Evolutionary conservation across 169 alveolate species (phyloP), one percentile per base, ranked within the genome.

Genomic region (Plasmodium ovale): DNA sequence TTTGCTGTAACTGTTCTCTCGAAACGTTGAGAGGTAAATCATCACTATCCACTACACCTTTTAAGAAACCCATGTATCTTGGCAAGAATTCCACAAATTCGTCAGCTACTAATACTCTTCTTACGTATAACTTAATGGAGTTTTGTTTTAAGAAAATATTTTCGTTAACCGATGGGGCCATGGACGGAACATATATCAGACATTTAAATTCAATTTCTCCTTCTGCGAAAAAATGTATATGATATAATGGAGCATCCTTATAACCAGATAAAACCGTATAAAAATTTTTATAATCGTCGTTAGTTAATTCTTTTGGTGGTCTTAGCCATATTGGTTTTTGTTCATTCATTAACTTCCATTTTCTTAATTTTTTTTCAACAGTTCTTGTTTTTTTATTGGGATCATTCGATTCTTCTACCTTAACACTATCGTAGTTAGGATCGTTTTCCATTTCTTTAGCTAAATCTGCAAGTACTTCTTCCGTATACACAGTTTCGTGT

Each of bases 161-260:
- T 92, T 96, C 97, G 92, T 97, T 89, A 92, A 97, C 98, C 53
- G 95, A 92, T 16, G 98, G 98, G 29, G 99, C 97, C 87, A 95
- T 93, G 47, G 96, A 94, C 1, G 99, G 99, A 39, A 98, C 94
- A 95, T 93, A 98, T 65, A 99, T 94, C 14, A 99, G 94, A 51
- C 99, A 96, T 92, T 98, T 98, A 97, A 98, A 99, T 62, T 98
- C 99, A 14, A 98, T 97, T 92, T 99, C 99, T 27, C 99, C 99
- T 93, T 99, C 99, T n/a, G 99, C 99, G 44, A 97, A 95, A 95
- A 98, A 98, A 92, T 99, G 99, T 3, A 98, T 97, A 95, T 98
- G 97, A 51, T 99, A 95, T 39, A 99, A 93, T 1, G 99, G 99
- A 69, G 97, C 99, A 85, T 96, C 97, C 72, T 95, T 94, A 79